Percentiles rank a stretch among this genome's conserved stretches.
These are phyloP conservation scores for Acrodontium crateriforme DNA, from an alignment of 2,329 filamentous ascomycete species.

Conservation along the genomic window DNA sequence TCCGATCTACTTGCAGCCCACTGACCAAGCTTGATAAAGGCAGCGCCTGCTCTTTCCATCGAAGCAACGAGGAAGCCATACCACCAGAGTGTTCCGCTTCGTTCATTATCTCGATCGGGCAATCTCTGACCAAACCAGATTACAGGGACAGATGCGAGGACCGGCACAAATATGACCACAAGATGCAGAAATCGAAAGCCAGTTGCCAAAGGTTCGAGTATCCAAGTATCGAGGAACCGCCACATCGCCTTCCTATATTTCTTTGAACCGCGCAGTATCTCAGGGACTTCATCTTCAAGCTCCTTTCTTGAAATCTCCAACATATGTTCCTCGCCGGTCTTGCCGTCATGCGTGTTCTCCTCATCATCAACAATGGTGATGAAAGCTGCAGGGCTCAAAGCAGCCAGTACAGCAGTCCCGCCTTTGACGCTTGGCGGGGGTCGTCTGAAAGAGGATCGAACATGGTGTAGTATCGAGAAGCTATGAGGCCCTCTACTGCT, in stretches of 20 bases:
- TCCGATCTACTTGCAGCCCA: conserved; percentile 95
- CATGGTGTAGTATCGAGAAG: conserved; percentile 14
- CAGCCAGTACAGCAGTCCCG: conserved; percentile 24
- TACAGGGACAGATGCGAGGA: conserved; percentile 63
- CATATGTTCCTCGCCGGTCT: conserved; percentile 78
- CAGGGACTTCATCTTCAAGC: conserved; percentile 53
- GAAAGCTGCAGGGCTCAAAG: conserved; percentile 44
- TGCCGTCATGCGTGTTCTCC: conserved; percentile 29
- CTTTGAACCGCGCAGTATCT: conserved; percentile 45
- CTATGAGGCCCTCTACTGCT: conserved; percentile 12
- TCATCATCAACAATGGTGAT: conserved; percentile 38
- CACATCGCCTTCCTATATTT: conserved; percentile 46
- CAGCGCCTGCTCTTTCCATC: conserved; percentile 88
- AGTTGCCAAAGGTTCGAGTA: conserved; percentile 77
- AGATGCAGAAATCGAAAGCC: conserved; percentile 79
- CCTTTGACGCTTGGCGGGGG: conserved; percentile 23
- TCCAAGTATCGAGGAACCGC: conserved; percentile 54
- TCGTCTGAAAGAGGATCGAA: conserved; percentile 13
- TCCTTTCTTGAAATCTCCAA: conserved; percentile 67
- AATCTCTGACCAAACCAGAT: conserved; percentile 64
- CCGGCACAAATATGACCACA: conserved; percentile 77
- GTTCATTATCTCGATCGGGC: conserved; percentile 55
- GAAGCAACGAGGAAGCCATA: conserved; percentile 72
- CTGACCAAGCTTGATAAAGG: conserved; percentile 98
- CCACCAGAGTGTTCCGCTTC: conserved; percentile 82